phyloP scores from a whole-genome alignment of 2,329 filamentous ascomycete genomes.

The Lachnellula hyalina region DNA sequence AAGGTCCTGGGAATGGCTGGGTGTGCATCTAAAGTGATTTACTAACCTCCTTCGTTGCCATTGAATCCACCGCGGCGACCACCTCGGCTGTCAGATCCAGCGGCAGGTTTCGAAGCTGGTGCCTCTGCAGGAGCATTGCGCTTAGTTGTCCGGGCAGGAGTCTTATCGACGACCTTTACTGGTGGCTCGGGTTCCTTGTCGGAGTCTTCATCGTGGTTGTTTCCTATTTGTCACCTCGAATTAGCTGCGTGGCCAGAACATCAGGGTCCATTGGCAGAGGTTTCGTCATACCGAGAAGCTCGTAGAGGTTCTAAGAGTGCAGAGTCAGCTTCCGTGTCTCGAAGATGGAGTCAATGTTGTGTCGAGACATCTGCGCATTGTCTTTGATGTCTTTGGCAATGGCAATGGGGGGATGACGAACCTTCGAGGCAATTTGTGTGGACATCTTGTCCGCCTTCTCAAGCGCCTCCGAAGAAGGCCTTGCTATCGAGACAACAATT shows the following conservation, averaged over 20 bases:
- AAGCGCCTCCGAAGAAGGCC: conserved; percentile 35
- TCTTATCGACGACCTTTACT: conserved; percentile 86
- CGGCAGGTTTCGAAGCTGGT: conserved; percentile 39
- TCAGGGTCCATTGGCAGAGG: conserved; percentile 13
- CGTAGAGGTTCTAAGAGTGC: conserved; percentile 78
- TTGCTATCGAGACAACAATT: conserved; percentile 35
- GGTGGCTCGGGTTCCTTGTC: conserved; percentile 73
- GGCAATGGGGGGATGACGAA: conserved; percentile 17
- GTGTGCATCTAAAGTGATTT: not conserved
- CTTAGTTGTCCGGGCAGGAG: conserved; percentile 67
- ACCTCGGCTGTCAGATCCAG: conserved; percentile 21
- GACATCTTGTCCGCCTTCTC: conserved; percentile 34
- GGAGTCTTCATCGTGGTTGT: conserved; percentile 58
- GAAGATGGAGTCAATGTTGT: conserved; percentile 11
- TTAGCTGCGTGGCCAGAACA: conserved; percentile 27
- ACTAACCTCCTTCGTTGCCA: conserved; percentile 86
- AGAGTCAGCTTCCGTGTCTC: conserved; percentile 33
- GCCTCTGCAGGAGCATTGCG: conserved; percentile 77
- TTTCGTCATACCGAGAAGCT: conserved; percentile 80
- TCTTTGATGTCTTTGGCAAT: conserved; percentile 9
- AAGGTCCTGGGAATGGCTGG: not conserved
- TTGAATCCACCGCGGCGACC: conserved; percentile 50
- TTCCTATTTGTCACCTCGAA: conserved; percentile 35
- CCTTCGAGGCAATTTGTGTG: conserved; percentile 34
- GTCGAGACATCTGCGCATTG: conserved; percentile 7